These are phyloP conservation scores for Decorospora gaudefroyi DNA, from an alignment of 2,329 filamentous ascomycete species.

Conservation along the genomic window DNA sequence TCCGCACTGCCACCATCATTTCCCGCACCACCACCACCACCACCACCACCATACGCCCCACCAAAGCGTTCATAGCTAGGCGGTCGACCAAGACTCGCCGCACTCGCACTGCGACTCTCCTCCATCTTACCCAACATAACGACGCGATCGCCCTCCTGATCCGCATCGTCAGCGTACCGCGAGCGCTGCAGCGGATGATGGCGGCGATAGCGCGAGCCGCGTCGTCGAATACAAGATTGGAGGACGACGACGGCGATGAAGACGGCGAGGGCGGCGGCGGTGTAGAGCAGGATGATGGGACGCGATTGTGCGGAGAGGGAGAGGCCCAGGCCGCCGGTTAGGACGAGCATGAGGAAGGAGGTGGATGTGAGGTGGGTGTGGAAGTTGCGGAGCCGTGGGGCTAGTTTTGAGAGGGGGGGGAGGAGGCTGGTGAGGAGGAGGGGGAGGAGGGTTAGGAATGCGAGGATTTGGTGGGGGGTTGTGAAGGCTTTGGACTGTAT, in stretches of 20 bases:
- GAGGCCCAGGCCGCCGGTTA: constrained; percentile 44
- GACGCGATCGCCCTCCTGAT: constrained; percentile 29
- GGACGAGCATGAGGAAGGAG: constrained; percentile 32
- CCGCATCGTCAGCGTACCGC: constrained; percentile 10
- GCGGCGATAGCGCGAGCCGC: constrained; percentile 34
- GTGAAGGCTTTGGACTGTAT: constrained; percentile 50
- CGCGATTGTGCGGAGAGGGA: constrained; percentile 31
- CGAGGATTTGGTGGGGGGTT: constrained; percentile 55
- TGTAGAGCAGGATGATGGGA: constrained; percentile 36
- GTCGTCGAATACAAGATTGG: constrained; percentile 32
- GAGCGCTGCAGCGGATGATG: constrained; percentile 14
- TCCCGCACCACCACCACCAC: constrained; percentile 10
- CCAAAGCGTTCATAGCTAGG: background rate
- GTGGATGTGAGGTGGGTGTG: constrained; percentile 51
- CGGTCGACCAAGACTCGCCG: constrained; percentile 13
- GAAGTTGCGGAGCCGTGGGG: constrained; percentile 50
- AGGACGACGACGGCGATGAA: constrained; percentile 29
- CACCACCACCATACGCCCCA: constrained; percentile 1
- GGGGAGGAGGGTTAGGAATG: constrained; percentile 55
- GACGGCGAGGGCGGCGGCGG: constrained; percentile 30
- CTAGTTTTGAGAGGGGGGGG: constrained; percentile 28
- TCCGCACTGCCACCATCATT: constrained; percentile 5
- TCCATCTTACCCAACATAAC: constrained; percentile 30
- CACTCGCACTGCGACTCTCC: constrained; percentile 9
- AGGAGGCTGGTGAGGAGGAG: constrained; percentile 34